Evolutionary conservation across 306 rosid genomes (phyloP).

Genomic region (Ammopiptanthus mongolicus): DNA sequence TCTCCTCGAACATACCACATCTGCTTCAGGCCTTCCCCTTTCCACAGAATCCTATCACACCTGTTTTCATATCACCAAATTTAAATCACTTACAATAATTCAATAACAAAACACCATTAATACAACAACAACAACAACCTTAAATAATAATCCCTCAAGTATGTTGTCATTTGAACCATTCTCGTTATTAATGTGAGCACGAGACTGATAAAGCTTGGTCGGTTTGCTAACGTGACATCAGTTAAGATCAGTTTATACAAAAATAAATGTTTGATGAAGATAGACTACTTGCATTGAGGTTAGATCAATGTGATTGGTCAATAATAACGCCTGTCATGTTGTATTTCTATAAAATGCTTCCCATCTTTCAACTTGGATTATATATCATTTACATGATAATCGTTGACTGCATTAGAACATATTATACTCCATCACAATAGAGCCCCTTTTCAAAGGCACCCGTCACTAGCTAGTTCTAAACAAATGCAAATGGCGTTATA

Average conservation of each 20-base stretch:
- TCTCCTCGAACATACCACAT: slow-evolving; percentile 76
- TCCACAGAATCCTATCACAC: slow-evolving; percentile 97
- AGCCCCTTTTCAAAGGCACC: neutral
- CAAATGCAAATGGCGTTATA: slow-evolving; percentile 8
- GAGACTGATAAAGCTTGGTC: neutral
- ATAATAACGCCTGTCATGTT: too few species aligned
- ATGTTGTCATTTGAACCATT: too few species aligned
- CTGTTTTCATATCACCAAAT: slow-evolving; percentile 25
- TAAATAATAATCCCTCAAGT: too few species aligned
- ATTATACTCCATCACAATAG: neutral
- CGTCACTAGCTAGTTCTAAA: neutral
- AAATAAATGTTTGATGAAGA: neutral
- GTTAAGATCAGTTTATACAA: neutral
- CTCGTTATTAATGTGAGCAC: neutral
- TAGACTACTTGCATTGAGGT: neutral
- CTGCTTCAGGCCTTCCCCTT: slow-evolving; percentile 76
- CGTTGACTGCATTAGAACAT: neutral
- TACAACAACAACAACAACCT: neutral
- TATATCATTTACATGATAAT: neutral
- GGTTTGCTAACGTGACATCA: neutral
- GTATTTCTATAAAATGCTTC: neutral
- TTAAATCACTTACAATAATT: neutral
- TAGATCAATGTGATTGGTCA: too few species aligned
- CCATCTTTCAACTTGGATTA: neutral
- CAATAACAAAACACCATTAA: neutral